Evolutionary conservation across 768 basidiomycete genomes (phyloP).

Genomic region (Tylopilus felleus): DNA sequence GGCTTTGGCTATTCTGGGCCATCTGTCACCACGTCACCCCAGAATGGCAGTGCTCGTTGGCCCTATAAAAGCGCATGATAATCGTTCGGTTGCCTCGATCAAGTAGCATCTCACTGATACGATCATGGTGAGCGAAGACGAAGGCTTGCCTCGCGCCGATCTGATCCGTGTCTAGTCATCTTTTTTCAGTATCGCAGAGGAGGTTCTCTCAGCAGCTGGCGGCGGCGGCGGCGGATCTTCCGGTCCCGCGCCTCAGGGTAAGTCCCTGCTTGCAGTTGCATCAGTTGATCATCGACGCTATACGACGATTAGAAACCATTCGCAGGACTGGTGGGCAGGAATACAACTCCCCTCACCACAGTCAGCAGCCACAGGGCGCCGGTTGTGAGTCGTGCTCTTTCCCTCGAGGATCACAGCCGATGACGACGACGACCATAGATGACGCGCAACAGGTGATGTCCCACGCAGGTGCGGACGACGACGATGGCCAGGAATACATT

Average conservation of each 20-base stretch:
- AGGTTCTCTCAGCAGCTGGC: slow-evolving; percentile 54
- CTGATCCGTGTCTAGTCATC: slow-evolving; percentile 45
- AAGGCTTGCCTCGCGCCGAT: background rate
- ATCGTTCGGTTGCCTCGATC: slow-evolving; percentile 11
- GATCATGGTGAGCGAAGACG: slow-evolving; percentile 23
- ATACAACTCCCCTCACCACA: slow-evolving; percentile 55
- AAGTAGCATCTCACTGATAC: slow-evolving; percentile 7
- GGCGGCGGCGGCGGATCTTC: slow-evolving; percentile 30
- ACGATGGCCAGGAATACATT: slow-evolving; percentile 8
- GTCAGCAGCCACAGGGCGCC: slow-evolving; percentile 22
- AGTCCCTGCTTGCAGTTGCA: slow-evolving; percentile 2
- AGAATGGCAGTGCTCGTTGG: slow-evolving; percentile 17
- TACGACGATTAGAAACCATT: slow-evolving; percentile 36
- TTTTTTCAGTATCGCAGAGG: slow-evolving; percentile 68
- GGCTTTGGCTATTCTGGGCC: slow-evolving; percentile 5
- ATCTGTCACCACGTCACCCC: slow-evolving; percentile 20
- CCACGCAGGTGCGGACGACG: slow-evolving; percentile 37
- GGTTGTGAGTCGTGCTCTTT: slow-evolving; percentile 19
- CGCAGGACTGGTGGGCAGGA: slow-evolving; percentile 63
- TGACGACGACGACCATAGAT: slow-evolving; percentile 39
- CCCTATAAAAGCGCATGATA: slow-evolving; percentile 10
- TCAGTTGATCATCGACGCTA: slow-evolving; percentile 9
- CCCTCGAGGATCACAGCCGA: slow-evolving; percentile 5
- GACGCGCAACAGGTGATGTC: slow-evolving; percentile 59
- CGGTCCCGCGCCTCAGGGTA: slow-evolving; percentile 1